Evolutionary conservation across 2,329 filamentous ascomycete species (phyloP).

Genomic region (Chalara sp.): DNA sequence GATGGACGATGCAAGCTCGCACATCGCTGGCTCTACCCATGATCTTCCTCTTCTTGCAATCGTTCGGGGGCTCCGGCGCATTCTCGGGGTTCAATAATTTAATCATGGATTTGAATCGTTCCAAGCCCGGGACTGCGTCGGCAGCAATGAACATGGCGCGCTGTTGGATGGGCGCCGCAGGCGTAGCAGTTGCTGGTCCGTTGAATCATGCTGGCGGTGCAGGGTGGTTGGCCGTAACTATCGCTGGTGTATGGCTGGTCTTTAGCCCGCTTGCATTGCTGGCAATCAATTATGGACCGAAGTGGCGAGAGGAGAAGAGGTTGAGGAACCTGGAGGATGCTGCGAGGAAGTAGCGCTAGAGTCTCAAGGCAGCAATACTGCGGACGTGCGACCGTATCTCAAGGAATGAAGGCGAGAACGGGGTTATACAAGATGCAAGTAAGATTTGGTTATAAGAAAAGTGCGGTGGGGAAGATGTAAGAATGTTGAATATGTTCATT

Average conservation of each 20-base stretch:
- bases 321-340: too few species aligned
- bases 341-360: too few species aligned
- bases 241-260: constrained; percentile 24
- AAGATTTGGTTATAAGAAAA: too few species aligned
- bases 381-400: too few species aligned
- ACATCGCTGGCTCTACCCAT: not conserved
- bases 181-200: constrained; percentile 12
- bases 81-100: not conserved
- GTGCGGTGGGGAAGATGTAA: too few species aligned
- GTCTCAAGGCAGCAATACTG: too few species aligned
- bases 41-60: not conserved
- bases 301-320: not conserved
- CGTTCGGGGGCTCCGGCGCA: not conserved
- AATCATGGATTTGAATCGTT: constrained; percentile 23
- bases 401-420: too few species aligned
- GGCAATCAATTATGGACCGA: not conserved
- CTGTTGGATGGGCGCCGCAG: constrained; percentile 25
- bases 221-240: constrained; percentile 7
- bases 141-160: constrained; percentile 26
- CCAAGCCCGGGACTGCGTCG: constrained; percentile 21
- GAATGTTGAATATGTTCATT: too few species aligned
- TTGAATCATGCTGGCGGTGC: constrained; percentile 11
- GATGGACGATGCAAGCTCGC: constrained; percentile 8
- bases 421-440: too few species aligned
- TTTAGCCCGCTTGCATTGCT: not conserved